Percentiles rank a stretch among this genome's conserved stretches.
Evolutionary conservation across 2,329 filamentous ascomycete genomes (phyloP).

Genomic region (Hortaea werneckii): DNA sequence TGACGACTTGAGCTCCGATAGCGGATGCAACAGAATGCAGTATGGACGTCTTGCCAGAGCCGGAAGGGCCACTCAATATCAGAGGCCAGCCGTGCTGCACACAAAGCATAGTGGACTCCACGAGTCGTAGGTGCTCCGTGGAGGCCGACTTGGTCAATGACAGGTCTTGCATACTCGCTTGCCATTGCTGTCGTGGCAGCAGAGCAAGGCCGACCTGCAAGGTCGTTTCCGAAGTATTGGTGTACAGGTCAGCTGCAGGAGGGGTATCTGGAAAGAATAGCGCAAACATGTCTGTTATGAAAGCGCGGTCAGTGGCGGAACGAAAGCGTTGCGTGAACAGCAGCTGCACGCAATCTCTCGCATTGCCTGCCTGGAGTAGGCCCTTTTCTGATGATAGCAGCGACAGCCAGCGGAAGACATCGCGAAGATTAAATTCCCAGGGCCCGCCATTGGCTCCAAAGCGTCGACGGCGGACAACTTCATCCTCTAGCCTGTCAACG

Average conservation of each 20-base stretch:
- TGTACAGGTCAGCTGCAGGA: conserved; percentile 49
- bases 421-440: conserved; percentile 93
- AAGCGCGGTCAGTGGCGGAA: conserved; percentile 53
- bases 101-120: conserved; percentile 82
- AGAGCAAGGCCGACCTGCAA: conserved; percentile 73
- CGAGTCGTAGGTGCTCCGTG: conserved; percentile 51
- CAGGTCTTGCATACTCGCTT: neutral
- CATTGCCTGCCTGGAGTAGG: conserved; percentile 49
- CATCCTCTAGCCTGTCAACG: conserved; percentile 66
- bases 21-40: conserved; percentile 71
- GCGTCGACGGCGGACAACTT: conserved; percentile 48
- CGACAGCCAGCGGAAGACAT: conserved; percentile 79
- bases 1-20: conserved; percentile 64
- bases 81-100: conserved; percentile 80
- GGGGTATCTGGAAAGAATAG: conserved; percentile 47
- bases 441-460: conserved; percentile 57
- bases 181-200: conserved; percentile 41
- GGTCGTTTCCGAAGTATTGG: conserved; percentile 55
- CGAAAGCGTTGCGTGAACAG: conserved; percentile 85
- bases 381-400: conserved; percentile 53
- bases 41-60: conserved; percentile 75
- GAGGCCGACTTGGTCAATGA: conserved; percentile 12
- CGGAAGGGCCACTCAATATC: conserved; percentile 76
- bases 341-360: conserved; percentile 67
- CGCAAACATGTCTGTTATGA: conserved; percentile 57